Evolutionary conservation across 345 rosid species (phyloP).

Genomic region (Eucalyptus erythrocorys): DNA sequence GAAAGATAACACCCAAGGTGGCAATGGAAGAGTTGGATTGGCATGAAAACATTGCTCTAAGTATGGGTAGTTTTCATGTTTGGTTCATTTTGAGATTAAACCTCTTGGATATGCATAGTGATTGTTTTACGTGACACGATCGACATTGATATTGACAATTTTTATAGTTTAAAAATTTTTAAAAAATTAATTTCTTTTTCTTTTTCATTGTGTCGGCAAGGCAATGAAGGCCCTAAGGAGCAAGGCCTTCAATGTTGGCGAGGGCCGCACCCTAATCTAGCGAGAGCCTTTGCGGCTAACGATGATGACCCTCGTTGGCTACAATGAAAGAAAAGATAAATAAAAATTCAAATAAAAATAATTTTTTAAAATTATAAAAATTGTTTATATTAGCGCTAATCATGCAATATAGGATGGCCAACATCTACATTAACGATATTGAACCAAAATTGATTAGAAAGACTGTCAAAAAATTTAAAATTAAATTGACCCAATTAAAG

Average conservation of each 20-base stretch:
- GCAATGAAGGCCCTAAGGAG: fast-evolving
- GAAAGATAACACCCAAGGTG: background rate
- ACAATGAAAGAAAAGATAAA: background rate
- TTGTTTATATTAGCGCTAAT: fast-evolving
- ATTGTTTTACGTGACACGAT: fast-evolving
- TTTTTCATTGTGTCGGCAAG: background rate
- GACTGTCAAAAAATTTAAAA: background rate
- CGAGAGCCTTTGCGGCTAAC: fast-evolving
- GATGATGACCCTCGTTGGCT: background rate
- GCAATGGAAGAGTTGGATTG: background rate
- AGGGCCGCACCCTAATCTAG: background rate
- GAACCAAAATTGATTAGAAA: fast-evolving
- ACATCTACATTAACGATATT: fast-evolving
- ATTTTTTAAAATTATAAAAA: background rate
- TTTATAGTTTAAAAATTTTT: background rate
- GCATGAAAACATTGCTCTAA: background rate
- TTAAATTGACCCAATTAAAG: fast-evolving
- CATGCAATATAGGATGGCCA: fast-evolving
- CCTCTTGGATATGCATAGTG: background rate
- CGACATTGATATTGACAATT: fast-evolving
- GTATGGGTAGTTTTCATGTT: background rate
- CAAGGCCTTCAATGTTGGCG: fast-evolving
- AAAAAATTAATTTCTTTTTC: background rate
- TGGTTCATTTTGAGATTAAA: background rate
- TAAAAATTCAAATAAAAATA: background rate